phyloP scores from a whole-genome alignment of 2,329 filamentous ascomycete species.

The Verticillium albo-atrum region DNA sequence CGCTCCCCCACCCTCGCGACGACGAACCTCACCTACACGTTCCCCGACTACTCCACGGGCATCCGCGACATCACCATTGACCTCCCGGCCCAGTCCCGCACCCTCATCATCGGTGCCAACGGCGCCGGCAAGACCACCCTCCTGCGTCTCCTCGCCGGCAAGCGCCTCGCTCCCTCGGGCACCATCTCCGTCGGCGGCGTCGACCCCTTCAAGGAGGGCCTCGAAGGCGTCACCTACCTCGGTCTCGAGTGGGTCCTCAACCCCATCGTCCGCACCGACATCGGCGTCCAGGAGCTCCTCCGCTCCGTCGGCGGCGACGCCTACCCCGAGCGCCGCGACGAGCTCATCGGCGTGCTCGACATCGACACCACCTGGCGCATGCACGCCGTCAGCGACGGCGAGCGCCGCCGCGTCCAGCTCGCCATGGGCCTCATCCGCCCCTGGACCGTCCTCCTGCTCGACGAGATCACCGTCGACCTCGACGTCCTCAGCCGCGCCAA shows the following conservation, averaged over 20 bases:
- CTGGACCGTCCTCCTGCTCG: slow-evolving; percentile 85
- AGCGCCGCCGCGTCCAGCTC: slow-evolving; percentile 85
- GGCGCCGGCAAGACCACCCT: slow-evolving; percentile 97
- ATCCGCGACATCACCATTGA: slow-evolving; percentile 68
- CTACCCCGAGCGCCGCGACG: slow-evolving; percentile 77
- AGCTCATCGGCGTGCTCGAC: slow-evolving; percentile 83
- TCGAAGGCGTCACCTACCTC: slow-evolving; percentile 95
- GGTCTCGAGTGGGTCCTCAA: slow-evolving; percentile 98
- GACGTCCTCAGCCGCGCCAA: slow-evolving; percentile 81
- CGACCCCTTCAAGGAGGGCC: slow-evolving; percentile 85
- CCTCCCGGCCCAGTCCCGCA: slow-evolving; percentile 79
- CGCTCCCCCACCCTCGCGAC: slow-evolving; percentile 60
- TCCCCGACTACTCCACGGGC: slow-evolving; percentile 80
- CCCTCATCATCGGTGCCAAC: slow-evolving; percentile 91
- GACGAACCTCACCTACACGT: slow-evolving; percentile 77
- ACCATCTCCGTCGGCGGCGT: slow-evolving; percentile 75
- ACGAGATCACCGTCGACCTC: slow-evolving; percentile 96
- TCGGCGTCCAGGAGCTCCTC: slow-evolving; percentile 83
- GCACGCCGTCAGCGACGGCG: slow-evolving; percentile 92
- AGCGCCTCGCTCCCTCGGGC: slow-evolving; percentile 77
- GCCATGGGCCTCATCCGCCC: slow-evolving; percentile 92
- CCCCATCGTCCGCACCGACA: slow-evolving; percentile 91
- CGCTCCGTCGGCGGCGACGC: slow-evolving; percentile 79
- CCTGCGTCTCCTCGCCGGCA: slow-evolving; percentile 88
- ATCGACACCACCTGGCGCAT: slow-evolving; percentile 92